Base-by-base conservation (phyloP, 495 filamentous ascomycete genomes). In the Xylaria cubensis region DNA sequence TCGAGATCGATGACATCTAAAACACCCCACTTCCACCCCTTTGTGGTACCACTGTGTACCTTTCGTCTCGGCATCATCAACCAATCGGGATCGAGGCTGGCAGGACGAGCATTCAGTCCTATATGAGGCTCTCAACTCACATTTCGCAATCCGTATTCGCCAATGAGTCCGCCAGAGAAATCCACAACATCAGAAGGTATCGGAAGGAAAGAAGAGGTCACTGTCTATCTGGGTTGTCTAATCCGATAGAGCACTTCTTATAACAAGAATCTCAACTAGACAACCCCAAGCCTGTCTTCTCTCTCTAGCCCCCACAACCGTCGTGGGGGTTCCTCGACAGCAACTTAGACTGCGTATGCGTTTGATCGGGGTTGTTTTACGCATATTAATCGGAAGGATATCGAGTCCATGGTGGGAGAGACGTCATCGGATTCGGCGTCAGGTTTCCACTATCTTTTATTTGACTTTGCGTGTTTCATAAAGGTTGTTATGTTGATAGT, bases 1-100 rank as follows among this genome's bases (percentile, higher is more conserved):
- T 93, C 74, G 91, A 93, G 76, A 88, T 93, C 74, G 92, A 94
- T 82, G 90, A 93, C 74, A 92, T 94, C 76, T 94, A 82, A 86
- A 65, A 41, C 24, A 9, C 5, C 5, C 44, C 36, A 32, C 39
- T 41, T 24, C n/a, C 44, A 21, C 39, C 32, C 51, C 55, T 72
- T 62, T 59, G 36, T 46, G 39, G 58, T 59, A 24, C 65, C 42
- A 21, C 42, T 58, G 61, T 21, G 41, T 41, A 64, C 58, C 42
- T 42, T 53, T 44, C 13, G 46, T 48, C 26, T 24, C 24, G 4
- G 29, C 4, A 46, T 53, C 44, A 26, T 41, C 62, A 58, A 46
- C 34, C 21, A 44, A 13, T 42, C 39, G 9, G 46, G 0, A 53
- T 48, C 26, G 46, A 32, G 19, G 44, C 29, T 19, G n/a, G 41